Evolutionary conservation across 2,329 filamentous ascomycete genomes (phyloP).

Genomic region (Fusarium denticulatum): DNA sequence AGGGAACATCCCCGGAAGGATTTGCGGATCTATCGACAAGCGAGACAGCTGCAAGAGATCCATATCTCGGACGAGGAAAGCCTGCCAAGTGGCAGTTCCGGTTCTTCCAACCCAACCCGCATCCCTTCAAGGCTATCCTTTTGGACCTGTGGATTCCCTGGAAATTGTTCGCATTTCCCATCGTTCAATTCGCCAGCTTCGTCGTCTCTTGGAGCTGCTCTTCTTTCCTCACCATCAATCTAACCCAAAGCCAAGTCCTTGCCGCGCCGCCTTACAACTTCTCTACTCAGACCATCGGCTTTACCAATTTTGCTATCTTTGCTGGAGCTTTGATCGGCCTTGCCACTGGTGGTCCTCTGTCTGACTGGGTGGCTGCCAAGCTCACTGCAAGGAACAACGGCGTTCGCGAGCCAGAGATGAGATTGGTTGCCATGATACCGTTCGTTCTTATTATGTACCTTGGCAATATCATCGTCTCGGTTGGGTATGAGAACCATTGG

Average conservation of each 20-base stretch:
- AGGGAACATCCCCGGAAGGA: not conserved
- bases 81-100: not conserved
- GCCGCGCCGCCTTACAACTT: constrained; percentile 1
- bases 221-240: not conserved
- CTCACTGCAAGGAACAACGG: not conserved
- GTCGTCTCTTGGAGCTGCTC: not conserved
- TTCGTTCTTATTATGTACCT: not conserved
- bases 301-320: not conserved
- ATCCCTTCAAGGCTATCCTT: not conserved
- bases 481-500: not conserved
- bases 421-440: not conserved
- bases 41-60: not conserved
- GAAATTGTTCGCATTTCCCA: not conserved
- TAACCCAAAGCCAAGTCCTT: not conserved
- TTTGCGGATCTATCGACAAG: not conserved
- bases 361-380: not conserved
- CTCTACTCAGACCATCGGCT: not conserved
- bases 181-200: not conserved
- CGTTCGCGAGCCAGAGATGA: not conserved
- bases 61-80: not conserved
- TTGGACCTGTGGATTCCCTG: not conserved
- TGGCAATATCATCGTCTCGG: not conserved
- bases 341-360: not conserved
- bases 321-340: not conserved
- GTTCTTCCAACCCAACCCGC: not conserved